phyloP scores from a whole-genome alignment of 2,329 filamentous ascomycete species.

The Penicillium sp. region DNA sequence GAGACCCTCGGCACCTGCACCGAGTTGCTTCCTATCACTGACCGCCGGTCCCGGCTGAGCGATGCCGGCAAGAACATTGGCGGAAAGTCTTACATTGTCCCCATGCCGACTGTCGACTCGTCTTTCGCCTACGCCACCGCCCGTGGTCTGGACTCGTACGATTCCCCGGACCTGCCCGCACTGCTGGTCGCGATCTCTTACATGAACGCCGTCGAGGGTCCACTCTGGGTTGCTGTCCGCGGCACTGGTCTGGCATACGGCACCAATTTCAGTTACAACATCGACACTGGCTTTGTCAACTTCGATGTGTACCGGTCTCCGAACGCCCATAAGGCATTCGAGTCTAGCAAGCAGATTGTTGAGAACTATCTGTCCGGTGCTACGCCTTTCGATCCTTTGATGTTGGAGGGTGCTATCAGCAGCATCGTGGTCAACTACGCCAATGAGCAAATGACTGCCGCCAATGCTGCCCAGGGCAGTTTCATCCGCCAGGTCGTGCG shows the following conservation, averaged over 20 bases:
- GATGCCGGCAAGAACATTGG: constrained; percentile 73
- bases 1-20: constrained; percentile 51
- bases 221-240: constrained; percentile 88
- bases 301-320: constrained; percentile 89
- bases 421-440: constrained; percentile 83
- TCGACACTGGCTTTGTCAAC: constrained; percentile 75
- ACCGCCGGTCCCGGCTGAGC: constrained; percentile 68
- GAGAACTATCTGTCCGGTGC: constrained; percentile 69
- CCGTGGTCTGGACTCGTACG: constrained; percentile 70
- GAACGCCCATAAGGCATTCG: constrained; percentile 81
- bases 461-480: constrained; percentile 74
- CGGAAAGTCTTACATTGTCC: constrained; percentile 72
- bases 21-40: constrained; percentile 67
- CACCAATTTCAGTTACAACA: constrained; percentile 71
- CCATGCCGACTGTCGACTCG: constrained; percentile 88
- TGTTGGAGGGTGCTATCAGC: constrained; percentile 86
- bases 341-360: constrained; percentile 71
- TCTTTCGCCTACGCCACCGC: constrained; percentile 79
- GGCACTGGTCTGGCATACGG: constrained; percentile 93
- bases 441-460: constrained; percentile 83
- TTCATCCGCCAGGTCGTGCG: constrained; percentile 80
- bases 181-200: constrained; percentile 87
- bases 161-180: constrained; percentile 74
- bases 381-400: constrained; percentile 70
- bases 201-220: constrained; percentile 88